These are phyloP conservation scores for Hyaloscypha variabilis DNA, from an alignment of 495 filamentous ascomycete species.

Conservation along the genomic window DNA sequence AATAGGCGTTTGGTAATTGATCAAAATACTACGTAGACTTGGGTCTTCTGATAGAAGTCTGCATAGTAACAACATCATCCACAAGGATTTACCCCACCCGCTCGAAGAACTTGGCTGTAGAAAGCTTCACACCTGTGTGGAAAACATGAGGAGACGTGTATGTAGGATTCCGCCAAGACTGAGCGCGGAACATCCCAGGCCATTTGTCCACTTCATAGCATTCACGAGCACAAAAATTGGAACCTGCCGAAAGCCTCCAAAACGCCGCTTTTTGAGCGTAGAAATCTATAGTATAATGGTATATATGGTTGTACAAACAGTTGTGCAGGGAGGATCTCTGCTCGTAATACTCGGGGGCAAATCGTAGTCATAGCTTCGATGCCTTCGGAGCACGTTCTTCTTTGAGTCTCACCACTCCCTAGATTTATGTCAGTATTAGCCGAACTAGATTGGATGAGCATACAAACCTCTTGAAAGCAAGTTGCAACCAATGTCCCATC, in stretches of 20 bases:
- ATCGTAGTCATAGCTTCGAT: constrained; percentile 24
- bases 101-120: no score
- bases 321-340: background rate
- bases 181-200: no score
- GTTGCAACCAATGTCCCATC: constrained; percentile 84
- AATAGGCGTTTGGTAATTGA: no score
- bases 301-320: background rate
- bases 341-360: background rate
- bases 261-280: background rate
- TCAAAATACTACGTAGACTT: no score
- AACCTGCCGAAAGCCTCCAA: background rate
- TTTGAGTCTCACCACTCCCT: constrained; percentile 58
- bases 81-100: no score
- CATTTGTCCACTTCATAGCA: no score
- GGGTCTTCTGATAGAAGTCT: no score
- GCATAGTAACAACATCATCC: no score
- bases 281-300: background rate
- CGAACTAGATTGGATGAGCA: background rate
- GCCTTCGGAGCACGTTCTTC: constrained; percentile 29
- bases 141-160: no score
- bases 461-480: constrained; percentile 73
- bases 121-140: no score
- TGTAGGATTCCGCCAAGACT: no score
- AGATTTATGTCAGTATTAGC: constrained; percentile 15
- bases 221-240: background rate